These are phyloP conservation scores for Apiotrichum gamsii DNA, from an alignment of 1,284 basidiomycete species.

Conservation along the genomic window DNA sequence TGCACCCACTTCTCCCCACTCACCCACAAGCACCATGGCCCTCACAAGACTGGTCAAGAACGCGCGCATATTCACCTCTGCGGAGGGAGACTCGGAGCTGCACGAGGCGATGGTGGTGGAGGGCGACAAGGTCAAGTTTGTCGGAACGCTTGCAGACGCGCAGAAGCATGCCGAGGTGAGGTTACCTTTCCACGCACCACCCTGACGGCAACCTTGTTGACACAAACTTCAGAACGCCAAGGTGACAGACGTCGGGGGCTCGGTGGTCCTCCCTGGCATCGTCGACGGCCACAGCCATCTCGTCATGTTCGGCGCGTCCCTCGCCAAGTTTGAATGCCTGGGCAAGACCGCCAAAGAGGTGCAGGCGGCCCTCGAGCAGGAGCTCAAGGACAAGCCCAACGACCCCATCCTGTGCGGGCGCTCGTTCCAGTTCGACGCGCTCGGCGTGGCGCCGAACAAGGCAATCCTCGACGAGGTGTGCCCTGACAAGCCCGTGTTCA, in stretches of 20 bases:
- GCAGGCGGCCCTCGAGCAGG: conserved; percentile 12
- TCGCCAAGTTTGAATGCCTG: conserved; percentile 22
- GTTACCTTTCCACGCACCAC: background rate
- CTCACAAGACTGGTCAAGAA: conserved; percentile 11
- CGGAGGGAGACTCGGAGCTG: conserved; percentile 10
- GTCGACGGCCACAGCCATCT: conserved; percentile 35
- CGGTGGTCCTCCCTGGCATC: conserved; percentile 29
- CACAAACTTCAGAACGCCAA: conserved; percentile 1
- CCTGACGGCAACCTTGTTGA: background rate
- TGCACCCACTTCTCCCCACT: too few species aligned
- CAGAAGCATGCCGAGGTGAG: background rate
- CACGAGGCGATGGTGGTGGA: conserved; percentile 21
- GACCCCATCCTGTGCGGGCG: conserved; percentile 17
- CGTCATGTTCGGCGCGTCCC: conserved; percentile 22
- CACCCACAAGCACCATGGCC: background rate
- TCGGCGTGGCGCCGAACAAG: conserved; percentile 19
- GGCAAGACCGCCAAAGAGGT: conserved; percentile 13
- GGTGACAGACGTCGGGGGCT: conserved; percentile 16
- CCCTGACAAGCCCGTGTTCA: conserved; percentile 28
- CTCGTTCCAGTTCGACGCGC: conserved; percentile 24
- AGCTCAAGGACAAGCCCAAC: conserved; percentile 7
- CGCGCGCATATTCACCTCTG: conserved; percentile 30
- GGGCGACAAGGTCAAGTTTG: conserved; percentile 17
- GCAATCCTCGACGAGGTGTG: conserved; percentile 24
- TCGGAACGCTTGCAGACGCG: conserved; percentile 9